Conservation (phyloP, 2,329 filamentous ascomycete genomes). For the Verticillium nubilum region DNA sequence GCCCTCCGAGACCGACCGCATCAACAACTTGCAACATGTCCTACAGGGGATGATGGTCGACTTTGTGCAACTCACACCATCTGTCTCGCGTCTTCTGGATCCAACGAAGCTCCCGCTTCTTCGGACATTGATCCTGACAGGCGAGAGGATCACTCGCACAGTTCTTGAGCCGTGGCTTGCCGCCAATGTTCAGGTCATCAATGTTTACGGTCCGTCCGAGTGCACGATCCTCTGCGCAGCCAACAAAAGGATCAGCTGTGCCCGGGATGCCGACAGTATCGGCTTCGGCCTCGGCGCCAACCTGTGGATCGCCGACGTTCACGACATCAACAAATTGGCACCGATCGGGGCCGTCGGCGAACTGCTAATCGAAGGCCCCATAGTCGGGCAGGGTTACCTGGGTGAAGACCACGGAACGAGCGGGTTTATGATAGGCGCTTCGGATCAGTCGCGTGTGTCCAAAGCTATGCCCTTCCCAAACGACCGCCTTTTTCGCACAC, state of each 20-base stretch:
- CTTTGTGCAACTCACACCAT: constrained; percentile 44
- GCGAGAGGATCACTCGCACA: too few relatives aligned
- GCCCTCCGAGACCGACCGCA: constrained; percentile 25
- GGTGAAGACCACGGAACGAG: constrained; percentile 1
- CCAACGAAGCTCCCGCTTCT: constrained; percentile 36
- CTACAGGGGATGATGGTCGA: constrained; percentile 36
- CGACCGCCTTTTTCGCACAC: constrained; percentile 37
- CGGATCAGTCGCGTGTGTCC: too few relatives aligned
- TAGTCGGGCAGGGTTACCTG: constrained; percentile 6
- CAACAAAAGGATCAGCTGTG: constrained; percentile 27
- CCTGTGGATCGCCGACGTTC: constrained; percentile 11
- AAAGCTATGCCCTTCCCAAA: not conserved
- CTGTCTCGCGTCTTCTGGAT: constrained; percentile 38
- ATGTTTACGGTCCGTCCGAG: constrained; percentile 48
- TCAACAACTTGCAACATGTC: constrained; percentile 33
- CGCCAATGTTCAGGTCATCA: constrained; percentile 39
- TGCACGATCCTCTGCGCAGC: constrained; percentile 45
- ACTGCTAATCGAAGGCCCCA: constrained; percentile 15
- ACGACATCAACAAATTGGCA: constrained; percentile 1
- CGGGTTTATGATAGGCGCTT: too few relatives aligned
- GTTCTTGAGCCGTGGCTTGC: constrained; percentile 40
- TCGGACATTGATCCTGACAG: constrained; percentile 40
- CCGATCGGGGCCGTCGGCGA: constrained; percentile 13
- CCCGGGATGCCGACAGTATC: constrained; percentile 10
- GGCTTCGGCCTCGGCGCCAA: constrained; percentile 17